These are phyloP conservation scores for Bolboschoenoplectus hybrid DNA, from an alignment of 202 grass and related monocot genomes.

Conservation along the genomic window DNA sequence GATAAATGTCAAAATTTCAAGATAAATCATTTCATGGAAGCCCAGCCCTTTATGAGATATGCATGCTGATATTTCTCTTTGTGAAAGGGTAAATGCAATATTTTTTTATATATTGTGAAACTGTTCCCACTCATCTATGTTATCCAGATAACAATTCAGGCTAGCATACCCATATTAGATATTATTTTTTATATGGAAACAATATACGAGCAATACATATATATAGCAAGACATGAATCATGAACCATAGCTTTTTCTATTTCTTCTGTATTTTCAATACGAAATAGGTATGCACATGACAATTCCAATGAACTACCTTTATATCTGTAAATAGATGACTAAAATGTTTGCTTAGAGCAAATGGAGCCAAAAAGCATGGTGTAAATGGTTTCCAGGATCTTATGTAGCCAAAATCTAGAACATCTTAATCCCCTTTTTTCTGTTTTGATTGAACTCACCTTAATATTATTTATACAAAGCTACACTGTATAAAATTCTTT, in stretches of 20 bases:
- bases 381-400: neutral
- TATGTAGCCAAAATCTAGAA: neutral
- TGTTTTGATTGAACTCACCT: neutral
- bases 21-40: too few species aligned
- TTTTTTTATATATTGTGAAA: too few species aligned
- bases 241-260: neutral
- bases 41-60: too few species aligned
- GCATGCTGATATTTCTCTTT: too few species aligned
- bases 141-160: too few species aligned
- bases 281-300: neutral
- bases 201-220: too few species aligned
- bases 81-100: too few species aligned
- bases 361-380: neutral
- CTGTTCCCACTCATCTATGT: too few species aligned
- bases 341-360: neutral
- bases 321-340: neutral
- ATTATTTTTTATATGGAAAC: too few species aligned
- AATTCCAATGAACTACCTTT: constrained; percentile 8
- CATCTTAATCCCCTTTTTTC: neutral
- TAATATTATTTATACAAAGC: neutral
- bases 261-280: neutral
- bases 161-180: too few species aligned
- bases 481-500: neutral
- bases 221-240: too few species aligned
- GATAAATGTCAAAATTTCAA: too few species aligned